Evolutionary conservation across 2,329 filamentous ascomycete genomes (phyloP).

Genomic region (Paracorniculantispora psalliotae): DNA sequence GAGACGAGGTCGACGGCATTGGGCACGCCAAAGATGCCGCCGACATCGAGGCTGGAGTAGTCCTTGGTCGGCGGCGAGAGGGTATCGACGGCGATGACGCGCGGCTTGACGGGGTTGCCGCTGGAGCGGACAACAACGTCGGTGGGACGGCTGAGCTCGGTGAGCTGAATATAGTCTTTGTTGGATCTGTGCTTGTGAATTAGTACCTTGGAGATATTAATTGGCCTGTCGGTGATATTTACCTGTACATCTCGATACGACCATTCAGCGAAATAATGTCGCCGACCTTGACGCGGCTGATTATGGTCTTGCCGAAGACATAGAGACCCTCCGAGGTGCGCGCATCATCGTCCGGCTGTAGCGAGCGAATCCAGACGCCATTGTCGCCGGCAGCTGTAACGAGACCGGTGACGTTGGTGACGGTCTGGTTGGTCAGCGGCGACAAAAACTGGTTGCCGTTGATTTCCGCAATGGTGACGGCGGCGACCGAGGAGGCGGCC

Average conservation of each 20-base stretch:
- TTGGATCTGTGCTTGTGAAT: constrained; percentile 37
- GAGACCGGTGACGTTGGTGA: constrained; percentile 57
- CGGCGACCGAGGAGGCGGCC: constrained; percentile 26
- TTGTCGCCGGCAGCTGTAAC: constrained; percentile 58
- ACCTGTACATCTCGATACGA: constrained; percentile 52
- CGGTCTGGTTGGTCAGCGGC: constrained; percentile 49
- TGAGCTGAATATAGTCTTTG: constrained; percentile 56
- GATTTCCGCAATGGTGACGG: constrained; percentile 55
- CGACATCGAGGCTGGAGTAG: constrained; percentile 58
- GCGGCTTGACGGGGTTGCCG: constrained; percentile 49
- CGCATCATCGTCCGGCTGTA: constrained; percentile 48
- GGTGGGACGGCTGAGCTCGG: constrained; percentile 53
- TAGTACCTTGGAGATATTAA: too few species aligned
- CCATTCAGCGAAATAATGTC: constrained; percentile 59
- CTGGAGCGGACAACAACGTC: constrained; percentile 50
- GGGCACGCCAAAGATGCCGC: constrained; percentile 60
- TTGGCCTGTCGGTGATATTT: constrained; percentile 17
- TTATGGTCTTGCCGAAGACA: constrained; percentile 52
- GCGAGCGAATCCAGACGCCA: constrained; percentile 62
- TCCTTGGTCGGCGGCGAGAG: constrained; percentile 54
- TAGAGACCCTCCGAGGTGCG: constrained; percentile 62
- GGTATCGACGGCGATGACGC: constrained; percentile 57
- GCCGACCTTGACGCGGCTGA: constrained; percentile 51
- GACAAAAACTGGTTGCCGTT: constrained; percentile 63
- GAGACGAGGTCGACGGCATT: constrained; percentile 57